A percentile compares a stretch with the other conserved stretches of the same genome.
phyloP scores from a whole-genome alignment of 352 stramenopile genomes.

The Phytopythium boreale region DNA sequence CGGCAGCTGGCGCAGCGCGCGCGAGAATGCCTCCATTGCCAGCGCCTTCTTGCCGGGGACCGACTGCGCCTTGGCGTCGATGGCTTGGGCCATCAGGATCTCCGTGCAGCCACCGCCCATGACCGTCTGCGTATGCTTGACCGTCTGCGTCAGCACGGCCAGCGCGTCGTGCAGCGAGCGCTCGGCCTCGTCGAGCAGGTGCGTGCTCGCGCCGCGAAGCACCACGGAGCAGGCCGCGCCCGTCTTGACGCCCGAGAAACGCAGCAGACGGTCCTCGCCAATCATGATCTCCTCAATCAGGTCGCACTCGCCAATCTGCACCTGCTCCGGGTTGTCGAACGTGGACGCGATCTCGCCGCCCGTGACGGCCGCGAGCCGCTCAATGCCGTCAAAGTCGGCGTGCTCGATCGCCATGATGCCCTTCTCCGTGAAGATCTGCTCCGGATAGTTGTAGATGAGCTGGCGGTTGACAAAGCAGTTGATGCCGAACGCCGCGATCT shows the following conservation, averaged over 20 bases:
- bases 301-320: constrained; percentile 96
- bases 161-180: constrained; percentile 98
- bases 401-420: constrained; percentile 99
- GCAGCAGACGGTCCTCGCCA: constrained; percentile 96
- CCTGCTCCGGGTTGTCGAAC: constrained; percentile 97
- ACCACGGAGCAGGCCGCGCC: constrained; percentile 95
- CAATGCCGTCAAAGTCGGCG: constrained; percentile 99
- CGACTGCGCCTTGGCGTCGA: constrained; percentile 88
- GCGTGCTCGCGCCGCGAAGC: constrained; percentile 91
- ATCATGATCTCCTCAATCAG: constrained; percentile 99
- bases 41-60: constrained; percentile 97
- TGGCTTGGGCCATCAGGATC: constrained; percentile 94
- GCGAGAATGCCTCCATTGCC: constrained; percentile 97
- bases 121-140: constrained; percentile 96
- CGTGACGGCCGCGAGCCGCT: constrained; percentile 95
- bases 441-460: constrained; percentile 99
- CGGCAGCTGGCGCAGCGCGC: constrained; percentile 95
- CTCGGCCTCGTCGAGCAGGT: constrained; percentile 99
- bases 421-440: constrained; percentile 97
- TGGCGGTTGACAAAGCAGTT: constrained; percentile 99
- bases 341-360: constrained; percentile 95
- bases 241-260: constrained; percentile 97
- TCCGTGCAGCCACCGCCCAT: constrained; percentile 97
- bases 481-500: constrained; percentile 97
- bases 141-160: constrained; percentile 95